Percentiles rank a stretch among this genome's conserved stretches.
These are phyloP conservation scores for Penicillium tannophilum DNA, from an alignment of 495 filamentous ascomycete species.

Conservation along the genomic window DNA sequence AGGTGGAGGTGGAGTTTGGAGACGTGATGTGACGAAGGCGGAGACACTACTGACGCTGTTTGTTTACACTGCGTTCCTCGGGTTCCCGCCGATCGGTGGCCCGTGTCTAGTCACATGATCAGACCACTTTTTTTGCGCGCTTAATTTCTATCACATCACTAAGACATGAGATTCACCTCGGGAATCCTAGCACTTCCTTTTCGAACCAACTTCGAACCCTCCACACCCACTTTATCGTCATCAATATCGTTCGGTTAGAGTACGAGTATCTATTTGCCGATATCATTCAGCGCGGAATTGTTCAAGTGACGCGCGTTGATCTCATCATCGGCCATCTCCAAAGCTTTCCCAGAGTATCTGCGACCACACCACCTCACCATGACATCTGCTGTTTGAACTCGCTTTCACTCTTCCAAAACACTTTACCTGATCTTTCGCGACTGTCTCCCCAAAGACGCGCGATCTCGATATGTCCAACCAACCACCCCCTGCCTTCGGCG, in stretches of 20 bases:
- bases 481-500: conserved; percentile 55
- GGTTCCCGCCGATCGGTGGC: conserved; percentile 41
- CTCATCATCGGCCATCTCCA: not conserved
- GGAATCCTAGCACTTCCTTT: not conserved
- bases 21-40: conserved; percentile 24
- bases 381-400: not conserved
- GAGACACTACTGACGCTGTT: conserved; percentile 35
- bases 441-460: not conserved
- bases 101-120: conserved; percentile 30
- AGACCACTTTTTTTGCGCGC: conserved; percentile 30
- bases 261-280: not conserved
- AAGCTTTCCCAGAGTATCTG: not conserved
- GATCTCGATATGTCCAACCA: conserved; percentile 55
- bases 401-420: not conserved
- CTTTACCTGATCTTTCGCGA: not conserved
- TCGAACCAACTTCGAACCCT: not conserved
- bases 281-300: not conserved
- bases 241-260: too few relatives aligned
- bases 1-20: conserved; percentile 16
- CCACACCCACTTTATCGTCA: not conserved
- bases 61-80: conserved; percentile 47
- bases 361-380: not conserved
- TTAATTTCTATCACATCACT: conserved; percentile 9
- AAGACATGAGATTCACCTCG: conserved; percentile 1
- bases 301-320: not conserved